phyloP scores from a whole-genome alignment of 2,329 filamentous ascomycete genomes.

The Emergomyces orientalis region DNA sequence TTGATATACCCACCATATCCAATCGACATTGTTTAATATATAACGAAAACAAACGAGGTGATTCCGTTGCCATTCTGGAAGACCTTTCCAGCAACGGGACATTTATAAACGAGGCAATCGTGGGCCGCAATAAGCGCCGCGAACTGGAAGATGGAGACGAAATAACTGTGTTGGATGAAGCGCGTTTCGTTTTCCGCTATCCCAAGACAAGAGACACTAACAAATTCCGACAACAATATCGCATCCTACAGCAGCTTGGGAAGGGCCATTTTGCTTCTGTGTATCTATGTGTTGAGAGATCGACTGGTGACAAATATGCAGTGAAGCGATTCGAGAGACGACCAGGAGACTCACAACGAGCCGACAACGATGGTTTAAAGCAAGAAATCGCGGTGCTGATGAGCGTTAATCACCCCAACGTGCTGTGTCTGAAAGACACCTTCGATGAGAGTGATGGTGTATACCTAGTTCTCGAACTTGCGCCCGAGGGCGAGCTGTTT shows the following conservation, averaged over 20 bases:
- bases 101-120: constrained; percentile 82
- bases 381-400: constrained; percentile 95
- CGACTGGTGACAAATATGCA: constrained; percentile 70
- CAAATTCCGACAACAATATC: constrained; percentile 79
- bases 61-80: constrained; percentile 65
- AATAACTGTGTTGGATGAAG: constrained; percentile 74
- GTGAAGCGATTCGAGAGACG: constrained; percentile 93
- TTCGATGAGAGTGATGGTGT: constrained; percentile 88
- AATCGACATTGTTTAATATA: constrained; percentile 58
- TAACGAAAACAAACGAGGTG: constrained; percentile 49
- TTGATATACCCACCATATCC: constrained; percentile 72
- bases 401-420: constrained; percentile 90
- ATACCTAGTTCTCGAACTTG: constrained; percentile 84
- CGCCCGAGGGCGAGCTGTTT: constrained; percentile 88
- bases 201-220: constrained; percentile 65
- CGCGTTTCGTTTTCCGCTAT: constrained; percentile 85
- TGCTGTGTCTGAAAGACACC: constrained; percentile 87
- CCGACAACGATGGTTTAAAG: constrained; percentile 76
- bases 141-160: constrained; percentile 86
- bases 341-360: constrained; percentile 68
- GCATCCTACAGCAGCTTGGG: constrained; percentile 71
- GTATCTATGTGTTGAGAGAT: constrained; percentile 80
- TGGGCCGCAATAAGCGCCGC: constrained; percentile 84
- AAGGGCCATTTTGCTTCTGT: constrained; percentile 95
- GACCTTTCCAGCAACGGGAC: constrained; percentile 95